Evolutionary conservation across 2,329 filamentous ascomycete genomes (phyloP), one percentile per base, ranked within the genome.

Genomic region (Arthrobotrys megalospora): DNA sequence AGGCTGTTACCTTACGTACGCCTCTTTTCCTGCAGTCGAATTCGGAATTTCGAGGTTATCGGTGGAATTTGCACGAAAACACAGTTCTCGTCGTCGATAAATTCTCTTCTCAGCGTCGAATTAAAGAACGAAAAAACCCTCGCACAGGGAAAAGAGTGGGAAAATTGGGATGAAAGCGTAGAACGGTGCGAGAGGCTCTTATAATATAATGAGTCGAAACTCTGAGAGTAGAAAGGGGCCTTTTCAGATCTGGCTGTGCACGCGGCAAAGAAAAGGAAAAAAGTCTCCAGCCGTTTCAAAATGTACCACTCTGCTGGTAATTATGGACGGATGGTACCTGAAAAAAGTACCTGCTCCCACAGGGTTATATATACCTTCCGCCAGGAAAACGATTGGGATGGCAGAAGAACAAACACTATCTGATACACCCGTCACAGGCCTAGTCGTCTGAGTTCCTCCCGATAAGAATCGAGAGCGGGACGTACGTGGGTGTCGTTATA

Each of bases 221-320:
- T 34, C 34, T 14, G 11, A 38, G 28, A 11, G 52, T 24, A 47
- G 43, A 45, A 34, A 63, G 58, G 38, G 58, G 58, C 32, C 21
- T 16, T 68, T 48, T 50, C 11, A 14, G 34, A 7, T 38, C 34
- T 69, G 41, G 47, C 50, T 55, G 64, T 48, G 41, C 45, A 63
- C 47, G 66, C 66, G 66, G 66, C 66, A 70, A 43, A 43, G 66
- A 60, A 34, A 36, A 50, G 16, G 32, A 45, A 19, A 64, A 6
- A 64, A 47, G 10, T 3, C 36, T 24, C n/a, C n/a, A 53, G 28
- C 45, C 53, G 70, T 75, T 75, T 75, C 70, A 75, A 53, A 68
- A 68, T 67, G 70, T 75, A 75, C 70, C 70, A 68, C 63, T 75
- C 53, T 47, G 70, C 63, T 67, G 43, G 63, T 62, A 75, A 60